Conservation (phyloP, 352 stramenopile genomes). For the Bremia lactucae region DNA sequence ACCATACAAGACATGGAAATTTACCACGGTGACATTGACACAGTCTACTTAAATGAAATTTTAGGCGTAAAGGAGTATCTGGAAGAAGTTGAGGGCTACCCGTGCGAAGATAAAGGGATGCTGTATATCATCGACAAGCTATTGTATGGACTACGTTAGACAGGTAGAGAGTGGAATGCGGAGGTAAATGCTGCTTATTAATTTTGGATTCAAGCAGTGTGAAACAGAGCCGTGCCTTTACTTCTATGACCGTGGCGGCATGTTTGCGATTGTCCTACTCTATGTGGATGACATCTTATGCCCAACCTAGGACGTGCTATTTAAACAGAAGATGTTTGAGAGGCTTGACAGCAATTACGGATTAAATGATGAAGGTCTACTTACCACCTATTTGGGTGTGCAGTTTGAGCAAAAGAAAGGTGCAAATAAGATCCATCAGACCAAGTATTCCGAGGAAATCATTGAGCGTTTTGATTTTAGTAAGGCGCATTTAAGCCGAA, state of each 20-base stretch:
- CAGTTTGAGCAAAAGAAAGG: background rate
- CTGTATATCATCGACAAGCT: conserved; percentile 1
- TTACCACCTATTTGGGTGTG: background rate
- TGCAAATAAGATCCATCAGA: background rate
- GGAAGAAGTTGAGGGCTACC: background rate
- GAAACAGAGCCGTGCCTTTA: background rate
- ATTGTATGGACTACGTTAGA: background rate
- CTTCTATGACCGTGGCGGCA: background rate
- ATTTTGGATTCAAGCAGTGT: background rate
- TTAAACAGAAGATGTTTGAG: background rate
- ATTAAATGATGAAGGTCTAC: background rate
- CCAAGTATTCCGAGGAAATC: background rate
- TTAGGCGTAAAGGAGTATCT: background rate
- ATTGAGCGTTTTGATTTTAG: background rate
- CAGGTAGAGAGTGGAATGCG: conserved; percentile 1
- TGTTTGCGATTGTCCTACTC: background rate
- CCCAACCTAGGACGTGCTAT: background rate
- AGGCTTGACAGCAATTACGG: background rate
- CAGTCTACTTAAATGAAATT: background rate
- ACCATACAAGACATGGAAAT: background rate
- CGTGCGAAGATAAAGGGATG: background rate
- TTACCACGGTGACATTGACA: conserved; percentile 1
- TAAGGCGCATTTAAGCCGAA: background rate
- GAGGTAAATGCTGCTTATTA: background rate
- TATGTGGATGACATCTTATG: conserved; percentile 3